phyloP scores from a whole-genome alignment of 768 basidiomycete species.

The Punctularia strigosozonata region DNA sequence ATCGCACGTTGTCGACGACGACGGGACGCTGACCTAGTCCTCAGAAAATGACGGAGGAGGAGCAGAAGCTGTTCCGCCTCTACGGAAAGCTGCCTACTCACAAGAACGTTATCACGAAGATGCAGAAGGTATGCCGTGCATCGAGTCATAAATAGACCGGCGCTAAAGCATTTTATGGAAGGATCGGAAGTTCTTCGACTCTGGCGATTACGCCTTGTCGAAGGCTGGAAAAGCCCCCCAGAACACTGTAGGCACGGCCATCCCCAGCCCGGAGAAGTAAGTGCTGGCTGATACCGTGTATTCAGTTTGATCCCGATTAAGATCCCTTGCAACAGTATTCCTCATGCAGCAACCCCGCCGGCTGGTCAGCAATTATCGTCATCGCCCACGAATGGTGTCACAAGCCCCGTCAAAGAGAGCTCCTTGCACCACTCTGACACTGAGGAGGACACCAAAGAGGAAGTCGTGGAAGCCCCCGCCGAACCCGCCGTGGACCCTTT shows the following conservation, averaged over 20 bases:
- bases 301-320: constrained; percentile 6
- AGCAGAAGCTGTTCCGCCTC: constrained; percentile 86
- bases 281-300: constrained; percentile 15
- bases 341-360: constrained; percentile 74
- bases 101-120: constrained; percentile 88
- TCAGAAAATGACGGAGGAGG: constrained; percentile 77
- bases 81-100: constrained; percentile 92
- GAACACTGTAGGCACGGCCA: constrained; percentile 85
- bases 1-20: constrained; percentile 11
- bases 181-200: constrained; percentile 99
- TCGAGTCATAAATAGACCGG: neutral
- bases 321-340: constrained; percentile 47
- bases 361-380: constrained; percentile 42
- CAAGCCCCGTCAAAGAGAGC: constrained; percentile 55
- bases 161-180: constrained; percentile 20
- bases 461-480: constrained; percentile 9
- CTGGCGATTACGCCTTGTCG: constrained; percentile 94
- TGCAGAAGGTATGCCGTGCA: constrained; percentile 65
- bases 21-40: constrained; percentile 1
- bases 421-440: constrained; percentile 14
- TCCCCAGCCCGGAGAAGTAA: constrained; percentile 96
- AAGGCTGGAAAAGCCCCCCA: constrained; percentile 90
- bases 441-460: constrained; percentile 7
- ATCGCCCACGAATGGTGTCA: constrained; percentile 51
- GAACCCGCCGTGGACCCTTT: neutral